Base-by-base conservation (phyloP, 306 rosid genomes). In the Sophora flavescens region DNA sequence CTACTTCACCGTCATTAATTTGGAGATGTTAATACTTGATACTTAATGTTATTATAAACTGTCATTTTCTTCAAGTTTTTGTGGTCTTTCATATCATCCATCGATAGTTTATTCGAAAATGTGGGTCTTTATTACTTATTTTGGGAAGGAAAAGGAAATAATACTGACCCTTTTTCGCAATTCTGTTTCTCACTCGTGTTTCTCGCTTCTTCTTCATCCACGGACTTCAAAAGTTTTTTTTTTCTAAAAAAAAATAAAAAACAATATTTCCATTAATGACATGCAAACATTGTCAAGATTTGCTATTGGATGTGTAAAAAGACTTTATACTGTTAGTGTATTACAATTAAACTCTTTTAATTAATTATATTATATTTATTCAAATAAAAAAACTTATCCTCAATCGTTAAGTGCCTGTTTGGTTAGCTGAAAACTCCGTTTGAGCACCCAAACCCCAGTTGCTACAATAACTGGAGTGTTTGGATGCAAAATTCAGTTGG, bases 61-160 rank as follows among this genome's bases (percentile, higher is more conserved):
- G 82, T 75, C 88, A 8, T 67, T 8, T 76, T 83, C 86, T 60
- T 72, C 70, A 70, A 52, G 72, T 50, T 65, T 57, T 42, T 68
- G 72, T 70, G 72, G 86, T 53, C 75, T 68, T 38, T 59, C 82
- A 75, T 72, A 52, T 44, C 33, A 41, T 64, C 70, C 32, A 65
- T 45, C 4, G 82, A 54, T 22, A 22, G 22, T 22, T 22, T 22
- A 22, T 1, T 22, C 74, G 54, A 39, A 75, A 79, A 53, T 50
- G 35, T 18, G 30, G 32, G 32, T 33, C 5, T 2, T 38, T 26
- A 13, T 17, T 65, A 32, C 70, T 60, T 36, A 0, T 39, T 68
- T 74, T 5, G 67, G 48, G 52, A 53, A 72, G 35, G 16, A 68
- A 72, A 71, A 70, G 63, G 80, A 56, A 85, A 14, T 70, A 22